Base-by-base conservation (phyloP, 73 alveolate species). In the Paramecium biaurelia region DNA sequence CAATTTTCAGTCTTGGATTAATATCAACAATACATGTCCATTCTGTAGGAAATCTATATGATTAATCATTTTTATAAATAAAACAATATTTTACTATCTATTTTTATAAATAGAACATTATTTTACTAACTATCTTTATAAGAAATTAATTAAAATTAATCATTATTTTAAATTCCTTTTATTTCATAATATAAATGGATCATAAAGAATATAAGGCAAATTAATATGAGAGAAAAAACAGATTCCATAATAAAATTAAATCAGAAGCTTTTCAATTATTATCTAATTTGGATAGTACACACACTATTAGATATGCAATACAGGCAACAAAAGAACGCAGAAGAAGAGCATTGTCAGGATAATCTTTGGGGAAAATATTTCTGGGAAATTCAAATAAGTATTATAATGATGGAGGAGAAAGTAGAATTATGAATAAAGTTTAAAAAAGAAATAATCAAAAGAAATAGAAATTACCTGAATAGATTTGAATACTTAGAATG, bases 1-100 rank as follows among this genome's bases (percentile, higher is more conserved):
- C 32, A 79, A 43, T 20, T n/a, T 43, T 32, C 47, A 79, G 90
- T 32, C 90, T 23, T 79, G 90, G 90, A 23, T 79, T 14, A 79
- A 38, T 12, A 23, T 41, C 6, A 43, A 41, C 70, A 79, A 79
- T 79, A 79, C 90, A 38, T 79, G 90, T 45, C 90, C 90, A 0
- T 34, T 79, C 9, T 79, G 90, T 45, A 42, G 90, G 56, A 47
- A 41, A n/a, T 12, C 45, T 43, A 45, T 79, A 4, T 79, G 90
- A 79, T 63, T 53, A 53, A 18, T 53, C 68, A 53, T n/a, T 53
- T 47, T 53, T 53, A 53, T 53, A 53, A 53, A 53, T 53, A 53
- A 28, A 49, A 49, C 63, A 49, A 12, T 12, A 47, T 47, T 14
- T 49, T 49, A 49, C 63, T n/a, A n/a, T n/a, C n/a, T n/a, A n/a